Evolutionary conservation across 1,284 basidiomycete species (phyloP).

Genomic region (Peniophora sp.): DNA sequence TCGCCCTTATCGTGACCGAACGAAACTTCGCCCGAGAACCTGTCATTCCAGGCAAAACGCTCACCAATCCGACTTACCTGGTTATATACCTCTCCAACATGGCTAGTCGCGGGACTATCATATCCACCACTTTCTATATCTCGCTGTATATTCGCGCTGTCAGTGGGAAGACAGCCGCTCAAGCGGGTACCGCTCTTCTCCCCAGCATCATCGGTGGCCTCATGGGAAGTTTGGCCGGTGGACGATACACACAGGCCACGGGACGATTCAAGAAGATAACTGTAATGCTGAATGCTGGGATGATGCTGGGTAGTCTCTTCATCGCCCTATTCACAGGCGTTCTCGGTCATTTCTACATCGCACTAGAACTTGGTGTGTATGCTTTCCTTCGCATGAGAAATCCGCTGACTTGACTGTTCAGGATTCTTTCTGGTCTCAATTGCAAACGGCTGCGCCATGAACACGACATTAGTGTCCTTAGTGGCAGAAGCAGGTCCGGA

Average conservation of each 20-base stretch:
- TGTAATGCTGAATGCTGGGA: slow-evolving; percentile 27
- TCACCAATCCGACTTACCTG: slow-evolving; percentile 39
- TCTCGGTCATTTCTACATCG: slow-evolving; percentile 24
- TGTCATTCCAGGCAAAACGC: slow-evolving; percentile 47
- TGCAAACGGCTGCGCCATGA: slow-evolving; percentile 44
- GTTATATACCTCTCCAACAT: slow-evolving; percentile 51
- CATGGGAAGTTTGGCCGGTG: slow-evolving; percentile 39
- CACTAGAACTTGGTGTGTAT: slow-evolving; percentile 33
- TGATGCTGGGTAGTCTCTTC: slow-evolving; percentile 30
- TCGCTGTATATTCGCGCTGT: slow-evolving; percentile 54
- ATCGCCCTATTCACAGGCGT: slow-evolving; percentile 33
- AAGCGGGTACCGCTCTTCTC: slow-evolving; percentile 43
- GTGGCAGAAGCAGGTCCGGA: slow-evolving; percentile 52
- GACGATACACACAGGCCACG: slow-evolving; percentile 46
- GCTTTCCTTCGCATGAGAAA: background rate
- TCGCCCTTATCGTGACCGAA: slow-evolving; percentile 26
- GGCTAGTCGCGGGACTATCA: slow-evolving; percentile 37
- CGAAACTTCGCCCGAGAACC: slow-evolving; percentile 44
- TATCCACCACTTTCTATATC: slow-evolving; percentile 44
- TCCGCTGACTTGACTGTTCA: slow-evolving; percentile 11
- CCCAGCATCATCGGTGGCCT: slow-evolving; percentile 37
- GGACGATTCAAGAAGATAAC: slow-evolving; percentile 50
- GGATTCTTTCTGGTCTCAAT: slow-evolving; percentile 33
- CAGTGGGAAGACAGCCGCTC: slow-evolving; percentile 31
- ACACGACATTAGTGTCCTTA: slow-evolving; percentile 47